Evolutionary conservation across 2,329 filamentous ascomycete species (phyloP).

Genomic region (Talaromyces sp.): DNA sequence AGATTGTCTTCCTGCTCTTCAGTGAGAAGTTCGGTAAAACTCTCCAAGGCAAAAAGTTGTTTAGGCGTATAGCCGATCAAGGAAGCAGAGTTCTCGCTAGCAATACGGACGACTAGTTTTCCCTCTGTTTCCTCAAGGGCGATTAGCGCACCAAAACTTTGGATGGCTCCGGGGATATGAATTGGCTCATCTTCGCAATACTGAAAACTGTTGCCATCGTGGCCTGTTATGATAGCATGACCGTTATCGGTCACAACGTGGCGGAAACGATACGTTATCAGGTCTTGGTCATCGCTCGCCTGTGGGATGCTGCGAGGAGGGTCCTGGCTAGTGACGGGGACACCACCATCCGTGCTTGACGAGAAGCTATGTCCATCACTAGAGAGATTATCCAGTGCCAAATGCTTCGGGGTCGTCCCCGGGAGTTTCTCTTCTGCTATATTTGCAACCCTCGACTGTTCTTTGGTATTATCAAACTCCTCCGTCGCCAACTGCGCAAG

Average conservation of each 20-base stretch:
- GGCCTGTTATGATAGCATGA: conserved; percentile 76
- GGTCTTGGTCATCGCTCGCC: conserved; percentile 38
- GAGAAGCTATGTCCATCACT: conserved; percentile 9
- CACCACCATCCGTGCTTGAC: conserved; percentile 13
- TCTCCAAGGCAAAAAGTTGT: conserved; percentile 67
- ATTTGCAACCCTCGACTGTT: neutral
- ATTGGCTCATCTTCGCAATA: conserved; percentile 89
- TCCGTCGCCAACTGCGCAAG: neutral
- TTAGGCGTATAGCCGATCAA: conserved; percentile 73
- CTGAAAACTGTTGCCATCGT: conserved; percentile 65
- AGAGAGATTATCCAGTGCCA: conserved; percentile 15
- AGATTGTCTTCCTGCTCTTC: conserved; percentile 81
- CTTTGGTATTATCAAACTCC: neutral
- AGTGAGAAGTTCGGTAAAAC: conserved; percentile 75
- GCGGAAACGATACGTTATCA: conserved; percentile 70
- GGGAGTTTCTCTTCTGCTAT: conserved; percentile 6
- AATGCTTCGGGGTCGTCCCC: neutral
- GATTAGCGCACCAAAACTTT: conserved; percentile 72
- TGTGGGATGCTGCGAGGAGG: conserved; percentile 23
- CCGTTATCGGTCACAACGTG: conserved; percentile 71
- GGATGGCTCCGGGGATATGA: conserved; percentile 76
- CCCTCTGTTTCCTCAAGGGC: conserved; percentile 65
- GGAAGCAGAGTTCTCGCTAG: conserved; percentile 72
- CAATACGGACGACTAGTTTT: conserved; percentile 64
- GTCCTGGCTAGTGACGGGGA: conserved; percentile 9